phyloP scores from a whole-genome alignment of 139 green algal genomes.

The Coelastrella sp. region DNA sequence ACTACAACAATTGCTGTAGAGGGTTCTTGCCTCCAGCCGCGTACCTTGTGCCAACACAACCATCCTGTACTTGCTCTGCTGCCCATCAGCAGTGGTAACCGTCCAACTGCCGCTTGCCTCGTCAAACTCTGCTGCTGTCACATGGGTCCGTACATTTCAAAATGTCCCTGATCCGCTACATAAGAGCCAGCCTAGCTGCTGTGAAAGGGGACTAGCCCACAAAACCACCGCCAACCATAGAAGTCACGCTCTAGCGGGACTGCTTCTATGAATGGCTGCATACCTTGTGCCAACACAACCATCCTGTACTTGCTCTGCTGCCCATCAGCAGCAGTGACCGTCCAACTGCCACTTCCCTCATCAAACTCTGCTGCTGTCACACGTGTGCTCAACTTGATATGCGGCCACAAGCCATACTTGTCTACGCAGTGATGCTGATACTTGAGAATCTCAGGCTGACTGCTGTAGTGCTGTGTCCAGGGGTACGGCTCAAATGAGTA shows the following conservation, averaged over 20 bases:
- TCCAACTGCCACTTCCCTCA: neutral
- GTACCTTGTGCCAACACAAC: conserved; percentile 20
- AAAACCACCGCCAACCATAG: too few species aligned
- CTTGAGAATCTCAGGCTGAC: conserved; percentile 26
- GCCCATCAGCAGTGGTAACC: neutral
- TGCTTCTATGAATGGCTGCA: too few species aligned
- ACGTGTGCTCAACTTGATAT: neutral
- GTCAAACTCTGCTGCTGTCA: neutral
- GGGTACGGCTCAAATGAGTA: too few species aligned
- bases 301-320: neutral
- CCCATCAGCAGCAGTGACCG: neutral
- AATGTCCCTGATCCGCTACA: too few species aligned
- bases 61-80: neutral
- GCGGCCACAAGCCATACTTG: neutral
- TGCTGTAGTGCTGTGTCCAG: conserved; percentile 15
- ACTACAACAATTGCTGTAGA: too few species aligned
- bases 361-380: conserved; percentile 7
- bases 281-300: conserved; percentile 22
- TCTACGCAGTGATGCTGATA: conserved; percentile 30
- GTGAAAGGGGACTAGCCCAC: too few species aligned
- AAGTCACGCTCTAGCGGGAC: too few species aligned
- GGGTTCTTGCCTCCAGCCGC: too few species aligned
- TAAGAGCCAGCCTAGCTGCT: too few species aligned
- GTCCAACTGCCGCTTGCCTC: neutral
- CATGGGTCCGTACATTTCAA: too few species aligned